phyloP scores from a whole-genome alignment of 805 yeast species.

The Saccharomyces cerevisiae region DNA sequence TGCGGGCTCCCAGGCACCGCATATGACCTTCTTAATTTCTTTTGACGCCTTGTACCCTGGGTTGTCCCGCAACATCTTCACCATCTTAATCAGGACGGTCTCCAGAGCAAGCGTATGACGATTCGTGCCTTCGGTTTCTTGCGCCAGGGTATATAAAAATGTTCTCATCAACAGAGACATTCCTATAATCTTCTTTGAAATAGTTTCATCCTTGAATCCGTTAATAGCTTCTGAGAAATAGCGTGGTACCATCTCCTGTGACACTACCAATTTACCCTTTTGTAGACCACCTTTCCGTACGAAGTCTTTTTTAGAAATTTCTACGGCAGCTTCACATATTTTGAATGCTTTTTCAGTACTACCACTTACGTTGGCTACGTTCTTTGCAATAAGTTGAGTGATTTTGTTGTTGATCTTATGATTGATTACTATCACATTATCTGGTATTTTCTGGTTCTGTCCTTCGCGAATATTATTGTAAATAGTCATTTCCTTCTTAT shows the following conservation, averaged over 20 bases:
- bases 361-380: not conserved
- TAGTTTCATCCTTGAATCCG: not conserved
- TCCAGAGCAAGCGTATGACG: not conserved
- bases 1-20: not conserved
- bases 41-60: not conserved
- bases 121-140: not conserved
- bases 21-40: not conserved
- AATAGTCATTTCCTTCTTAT: not conserved
- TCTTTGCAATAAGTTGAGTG: not conserved
- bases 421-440: not conserved
- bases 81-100: not conserved
- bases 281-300: not conserved
- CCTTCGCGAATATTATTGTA: not conserved
- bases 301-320: not conserved
- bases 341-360: not conserved
- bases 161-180: not conserved
- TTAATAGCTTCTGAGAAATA: not conserved
- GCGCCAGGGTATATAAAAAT: not conserved
- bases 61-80: not conserved
- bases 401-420: conserved; percentile 9
- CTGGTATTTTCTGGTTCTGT: not conserved
- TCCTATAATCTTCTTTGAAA: not conserved
- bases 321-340: not conserved
- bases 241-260: not conserved
- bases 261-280: not conserved